Conservation (phyloP, 331 rosid genomes). For the Ulmus americana region DNA sequence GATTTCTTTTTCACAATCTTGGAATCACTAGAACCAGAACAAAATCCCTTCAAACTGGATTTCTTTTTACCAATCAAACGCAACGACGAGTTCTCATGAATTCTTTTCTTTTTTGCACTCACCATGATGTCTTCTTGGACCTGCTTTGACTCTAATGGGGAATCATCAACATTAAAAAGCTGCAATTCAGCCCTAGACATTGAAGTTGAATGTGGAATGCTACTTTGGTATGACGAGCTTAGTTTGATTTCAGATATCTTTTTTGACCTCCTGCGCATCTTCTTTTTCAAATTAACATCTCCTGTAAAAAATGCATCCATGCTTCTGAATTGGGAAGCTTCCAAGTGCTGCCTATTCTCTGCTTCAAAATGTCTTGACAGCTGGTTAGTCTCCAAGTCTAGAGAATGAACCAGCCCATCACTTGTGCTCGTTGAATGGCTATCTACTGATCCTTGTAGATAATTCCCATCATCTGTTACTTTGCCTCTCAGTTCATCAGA, state of each 20-base stretch:
- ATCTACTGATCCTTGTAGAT: slow-evolving; percentile 28
- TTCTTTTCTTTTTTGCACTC: slow-evolving; percentile 34
- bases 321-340: slow-evolving; percentile 30
- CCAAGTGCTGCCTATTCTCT: slow-evolving; percentile 32
- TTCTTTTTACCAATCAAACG: slow-evolving; percentile 36
- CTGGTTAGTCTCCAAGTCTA: slow-evolving; percentile 26
- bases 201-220: slow-evolving; percentile 31
- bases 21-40: slow-evolving; percentile 25
- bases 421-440: slow-evolving; percentile 23
- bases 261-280: slow-evolving; percentile 65
- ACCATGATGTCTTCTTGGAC: slow-evolving; percentile 33
- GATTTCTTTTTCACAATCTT: slow-evolving; percentile 41
- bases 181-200: slow-evolving; percentile 34
- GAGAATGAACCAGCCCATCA: slow-evolving; percentile 36
- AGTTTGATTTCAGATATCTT: slow-evolving; percentile 72
- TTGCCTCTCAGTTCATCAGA: slow-evolving; percentile 29
- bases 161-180: slow-evolving; percentile 31
- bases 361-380: slow-evolving; percentile 31
- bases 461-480: slow-evolving; percentile 18
- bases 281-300: slow-evolving; percentile 49
- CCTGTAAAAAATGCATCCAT: slow-evolving; percentile 36
- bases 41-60: slow-evolving; percentile 27
- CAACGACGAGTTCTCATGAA: slow-evolving; percentile 28
- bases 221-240: slow-evolving; percentile 37
- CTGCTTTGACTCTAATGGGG: slow-evolving; percentile 36